Evolutionary conservation across 495 filamentous ascomycete genomes (phyloP).

Genomic region (Chaetomidium leptoderma): DNA sequence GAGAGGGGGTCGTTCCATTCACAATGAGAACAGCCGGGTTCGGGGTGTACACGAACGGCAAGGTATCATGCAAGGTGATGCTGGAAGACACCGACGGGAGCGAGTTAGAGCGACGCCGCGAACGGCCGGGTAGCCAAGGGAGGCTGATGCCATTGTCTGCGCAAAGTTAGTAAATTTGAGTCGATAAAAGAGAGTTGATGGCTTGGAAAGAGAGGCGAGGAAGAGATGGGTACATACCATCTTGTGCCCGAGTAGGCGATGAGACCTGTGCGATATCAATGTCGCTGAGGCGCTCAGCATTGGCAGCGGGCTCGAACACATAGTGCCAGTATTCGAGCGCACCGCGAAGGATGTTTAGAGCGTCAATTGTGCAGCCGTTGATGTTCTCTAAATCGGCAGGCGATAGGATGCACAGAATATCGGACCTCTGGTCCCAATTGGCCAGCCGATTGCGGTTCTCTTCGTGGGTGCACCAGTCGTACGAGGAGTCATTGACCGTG

Average conservation of each 20-base stretch:
- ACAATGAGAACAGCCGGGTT: not conserved
- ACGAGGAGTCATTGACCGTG: slow-evolving; percentile 22
- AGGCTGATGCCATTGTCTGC: not conserved
- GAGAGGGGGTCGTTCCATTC: not conserved
- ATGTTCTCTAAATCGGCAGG: slow-evolving; percentile 9
- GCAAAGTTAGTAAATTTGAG: not conserved
- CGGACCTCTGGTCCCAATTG: slow-evolving; percentile 21
- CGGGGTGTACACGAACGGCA: not conserved
- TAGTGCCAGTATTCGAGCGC: slow-evolving; percentile 10
- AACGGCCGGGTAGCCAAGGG: not conserved
- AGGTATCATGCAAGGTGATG: too few relatives aligned
- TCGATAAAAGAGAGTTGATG: not conserved
- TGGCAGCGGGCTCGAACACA: not conserved
- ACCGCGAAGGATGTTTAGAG: slow-evolving; percentile 3
- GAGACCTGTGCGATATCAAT: not conserved
- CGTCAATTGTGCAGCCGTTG: not conserved
- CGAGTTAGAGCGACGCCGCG: not conserved
- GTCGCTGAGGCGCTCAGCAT: not conserved
- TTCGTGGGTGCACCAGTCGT: slow-evolving; percentile 18
- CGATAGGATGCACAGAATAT: slow-evolving; percentile 26
- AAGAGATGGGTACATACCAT: not conserved
- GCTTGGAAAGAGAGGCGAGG: too few relatives aligned
- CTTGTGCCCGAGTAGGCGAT: not conserved
- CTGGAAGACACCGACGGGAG: not conserved
- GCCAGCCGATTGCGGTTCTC: slow-evolving; percentile 22